These are phyloP conservation scores for Aspergillus heteromorphus DNA, from an alignment of 495 filamentous ascomycete species.

Conservation along the genomic window DNA sequence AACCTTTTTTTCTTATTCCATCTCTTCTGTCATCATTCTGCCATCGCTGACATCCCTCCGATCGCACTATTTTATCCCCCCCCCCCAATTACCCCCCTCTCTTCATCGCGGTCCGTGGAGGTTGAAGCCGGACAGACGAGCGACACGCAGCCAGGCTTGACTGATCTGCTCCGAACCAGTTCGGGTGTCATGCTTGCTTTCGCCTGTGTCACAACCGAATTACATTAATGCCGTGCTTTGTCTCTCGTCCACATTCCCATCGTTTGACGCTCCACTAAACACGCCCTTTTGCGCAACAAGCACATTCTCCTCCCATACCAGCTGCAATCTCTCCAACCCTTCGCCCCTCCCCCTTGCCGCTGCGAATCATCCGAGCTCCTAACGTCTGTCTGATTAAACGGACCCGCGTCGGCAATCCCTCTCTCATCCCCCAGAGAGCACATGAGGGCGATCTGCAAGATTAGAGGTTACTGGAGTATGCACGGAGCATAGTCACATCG, in stretches of 20 bases:
- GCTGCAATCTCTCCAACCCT: constrained; percentile 23
- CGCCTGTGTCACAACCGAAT: constrained; percentile 42
- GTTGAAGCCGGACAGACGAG: constrained; percentile 8
- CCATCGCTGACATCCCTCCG: constrained; percentile 6
- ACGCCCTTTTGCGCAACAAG: constrained; percentile 31
- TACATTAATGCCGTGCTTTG: constrained; percentile 40
- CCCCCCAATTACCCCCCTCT: constrained; percentile 3
- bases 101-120: constrained; percentile 7
- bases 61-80: constrained; percentile 14
- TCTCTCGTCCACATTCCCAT: constrained; percentile 40
- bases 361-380: constrained; percentile 30
- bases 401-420: constrained; percentile 8
- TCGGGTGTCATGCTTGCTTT: constrained; percentile 37
- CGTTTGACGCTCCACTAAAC: constrained; percentile 35
- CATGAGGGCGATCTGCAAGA: constrained; percentile 41
- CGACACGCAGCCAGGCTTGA: constrained; percentile 14
- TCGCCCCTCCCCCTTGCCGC: constrained; percentile 37
- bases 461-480: constrained; percentile 47
- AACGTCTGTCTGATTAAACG: constrained; percentile 21
- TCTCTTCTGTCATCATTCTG: neutral
- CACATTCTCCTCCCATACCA: constrained; percentile 36
- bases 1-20: constrained; percentile 4
- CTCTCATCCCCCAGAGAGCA: constrained; percentile 30
- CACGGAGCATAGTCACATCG: constrained; percentile 44
- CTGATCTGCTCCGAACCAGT: constrained; percentile 15